Evolutionary conservation across 116 monocot species (phyloP), one percentile per base, ranked within the genome.

Genomic region (Cymodocea nodosa): DNA sequence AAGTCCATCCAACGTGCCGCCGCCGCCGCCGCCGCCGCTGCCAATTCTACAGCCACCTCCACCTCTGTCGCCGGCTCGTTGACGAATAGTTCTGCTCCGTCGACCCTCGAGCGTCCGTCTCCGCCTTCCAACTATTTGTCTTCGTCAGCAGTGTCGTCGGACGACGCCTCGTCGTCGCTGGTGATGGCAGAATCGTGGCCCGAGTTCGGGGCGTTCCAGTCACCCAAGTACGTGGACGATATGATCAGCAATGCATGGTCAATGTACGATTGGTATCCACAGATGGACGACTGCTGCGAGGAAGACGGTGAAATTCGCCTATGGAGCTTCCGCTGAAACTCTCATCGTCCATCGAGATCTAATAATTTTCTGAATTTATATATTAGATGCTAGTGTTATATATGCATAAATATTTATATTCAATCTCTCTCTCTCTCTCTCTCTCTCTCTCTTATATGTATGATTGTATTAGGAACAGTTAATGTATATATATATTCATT

Each of bases 1-100:
- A 89, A 84, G 65, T 76, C 79, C 56, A 89, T 89, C 66, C 88
- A 89, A 50, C 63, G 78, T 35, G 67, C 78, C n/a, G 88, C 88
- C 6, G 88, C 88, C 5, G 88, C 85, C 22, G 85, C 88, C 2
- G 88, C 88, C 5, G 88, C 85, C 22, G 85, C 88, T 0, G 88
- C 87, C 63, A 54, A 62, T 62, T 66, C 59, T 52, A 57, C 58
- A 13, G 3, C 24, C 24, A 15, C 59, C 7, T 24, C 22, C 17
- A 13, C 66, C 5, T 51, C 51, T 16, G 10, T 52, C 1, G 66
- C 25, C 19, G 51, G 12, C 12, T 20, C 44, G 5, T 17, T 24
- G 20, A 15, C 60, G 2, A 8, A 19, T 37, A 50, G 0, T 40
- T 0, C 68, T 18, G 13, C n/a, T 54, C 53, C 23, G 5, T 51